Conservation (phyloP, 805 yeast genomes). For the Tetrapisispora phaffii region DNA sequence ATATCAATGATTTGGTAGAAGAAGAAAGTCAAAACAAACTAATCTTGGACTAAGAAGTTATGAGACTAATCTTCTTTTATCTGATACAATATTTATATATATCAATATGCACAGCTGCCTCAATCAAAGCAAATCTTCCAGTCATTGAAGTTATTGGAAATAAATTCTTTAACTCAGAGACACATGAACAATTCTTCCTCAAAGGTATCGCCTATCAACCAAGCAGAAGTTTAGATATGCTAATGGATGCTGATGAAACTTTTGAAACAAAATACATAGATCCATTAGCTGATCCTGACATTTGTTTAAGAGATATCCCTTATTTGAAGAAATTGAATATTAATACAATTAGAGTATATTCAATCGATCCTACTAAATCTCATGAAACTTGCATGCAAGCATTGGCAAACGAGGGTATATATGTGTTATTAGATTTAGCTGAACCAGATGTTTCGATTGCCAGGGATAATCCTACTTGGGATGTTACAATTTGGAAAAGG, state of each 20-base stretch:
- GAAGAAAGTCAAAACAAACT: too few relatives aligned
- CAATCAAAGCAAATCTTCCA: constrained; percentile 5
- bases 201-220: constrained; percentile 86
- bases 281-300: constrained; percentile 60
- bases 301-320: constrained; percentile 80
- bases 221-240: constrained; percentile 35
- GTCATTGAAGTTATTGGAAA: constrained; percentile 56
- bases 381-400: constrained; percentile 74
- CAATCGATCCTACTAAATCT: constrained; percentile 58
- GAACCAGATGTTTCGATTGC: constrained; percentile 74
- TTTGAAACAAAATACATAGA: constrained; percentile 40
- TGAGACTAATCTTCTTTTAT: not conserved
- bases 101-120: not conserved
- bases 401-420: constrained; percentile 77
- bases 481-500: constrained; percentile 56
- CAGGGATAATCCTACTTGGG: constrained; percentile 74
- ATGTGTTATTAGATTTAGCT: constrained; percentile 81
- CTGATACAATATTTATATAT: not conserved
- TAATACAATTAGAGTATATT: constrained; percentile 78
- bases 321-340: constrained; percentile 57
- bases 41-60: too few relatives aligned
- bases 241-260: constrained; percentile 9
- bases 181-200: constrained; percentile 76
- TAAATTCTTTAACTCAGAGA: constrained; percentile 63
- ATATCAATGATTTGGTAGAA: too few relatives aligned